Conservation (phyloP, 1,284 basidiomycete species). For the Pseudozyma tsukubaensis region DNA sequence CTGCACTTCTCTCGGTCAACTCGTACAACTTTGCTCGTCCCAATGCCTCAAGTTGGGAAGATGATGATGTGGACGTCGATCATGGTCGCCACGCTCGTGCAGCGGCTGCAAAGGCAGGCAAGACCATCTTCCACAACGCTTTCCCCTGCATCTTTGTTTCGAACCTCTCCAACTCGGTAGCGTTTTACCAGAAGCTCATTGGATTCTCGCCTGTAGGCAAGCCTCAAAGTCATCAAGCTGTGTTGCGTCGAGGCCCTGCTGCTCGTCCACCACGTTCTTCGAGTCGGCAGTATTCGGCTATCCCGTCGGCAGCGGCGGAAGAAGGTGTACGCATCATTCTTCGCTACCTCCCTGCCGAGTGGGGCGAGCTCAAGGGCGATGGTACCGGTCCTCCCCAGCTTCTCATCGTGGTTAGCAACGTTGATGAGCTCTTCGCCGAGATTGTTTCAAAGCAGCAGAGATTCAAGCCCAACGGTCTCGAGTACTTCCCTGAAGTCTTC, state of each 20-base stretch:
- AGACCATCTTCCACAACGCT: slow-evolving; percentile 34
- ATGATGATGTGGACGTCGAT: slow-evolving; percentile 50
- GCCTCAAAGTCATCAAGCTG: slow-evolving; percentile 39
- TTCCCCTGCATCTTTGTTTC: slow-evolving; percentile 48
- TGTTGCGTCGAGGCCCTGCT: slow-evolving; percentile 36
- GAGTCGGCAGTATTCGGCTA: slow-evolving; percentile 29
- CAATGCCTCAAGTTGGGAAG: slow-evolving; percentile 35
- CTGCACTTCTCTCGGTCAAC: slow-evolving; percentile 40
- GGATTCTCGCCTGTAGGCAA: slow-evolving; percentile 48
- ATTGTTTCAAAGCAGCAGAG: slow-evolving; percentile 40
- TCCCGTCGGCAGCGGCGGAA: slow-evolving; percentile 38
- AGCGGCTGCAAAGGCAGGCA: slow-evolving; percentile 13
- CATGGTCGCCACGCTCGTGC: slow-evolving; percentile 13
- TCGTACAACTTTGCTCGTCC: slow-evolving; percentile 38
- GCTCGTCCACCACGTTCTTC: slow-evolving; percentile 32
- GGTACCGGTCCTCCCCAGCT: slow-evolving; percentile 45
- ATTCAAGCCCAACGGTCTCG: slow-evolving; percentile 43
- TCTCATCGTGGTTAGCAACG: slow-evolving; percentile 44
- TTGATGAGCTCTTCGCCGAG: slow-evolving; percentile 45
- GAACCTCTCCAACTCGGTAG: slow-evolving; percentile 36
- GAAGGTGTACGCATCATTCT: slow-evolving; percentile 43
- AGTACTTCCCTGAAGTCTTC: slow-evolving; percentile 56
- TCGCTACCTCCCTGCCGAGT: slow-evolving; percentile 38
- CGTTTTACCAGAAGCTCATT: slow-evolving; percentile 48
- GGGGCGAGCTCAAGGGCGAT: slow-evolving; percentile 49